Percentiles rank a stretch among this genome's conserved stretches.
Conservation (phyloP, 1,284 basidiomycete genomes). For the Vanrija sp. region DNA sequence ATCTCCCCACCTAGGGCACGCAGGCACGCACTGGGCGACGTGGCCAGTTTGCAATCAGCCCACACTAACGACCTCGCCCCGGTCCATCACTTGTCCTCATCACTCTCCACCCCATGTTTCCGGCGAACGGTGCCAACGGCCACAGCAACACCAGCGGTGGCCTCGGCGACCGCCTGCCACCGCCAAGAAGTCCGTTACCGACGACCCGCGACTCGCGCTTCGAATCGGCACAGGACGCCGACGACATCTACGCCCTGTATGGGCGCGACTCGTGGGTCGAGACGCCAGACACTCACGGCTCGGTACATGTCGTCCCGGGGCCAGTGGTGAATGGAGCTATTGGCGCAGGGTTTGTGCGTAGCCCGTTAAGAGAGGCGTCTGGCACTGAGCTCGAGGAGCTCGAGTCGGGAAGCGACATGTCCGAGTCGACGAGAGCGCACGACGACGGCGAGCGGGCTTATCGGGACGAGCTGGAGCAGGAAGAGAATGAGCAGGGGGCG, state of each 20-base stretch:
- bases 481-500: no score
- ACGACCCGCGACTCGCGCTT: constrained; percentile 15
- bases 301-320: constrained; percentile 6
- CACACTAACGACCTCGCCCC: no score
- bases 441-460: background rate
- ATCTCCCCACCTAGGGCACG: no score
- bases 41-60: no score
- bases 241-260: constrained; percentile 32
- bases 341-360: constrained; percentile 8
- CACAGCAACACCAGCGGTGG: no score
- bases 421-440: background rate
- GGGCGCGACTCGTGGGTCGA: constrained; percentile 16
- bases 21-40: no score
- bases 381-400: background rate
- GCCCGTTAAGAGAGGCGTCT: background rate
- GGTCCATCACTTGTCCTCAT: no score
- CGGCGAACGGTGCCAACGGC: no score
- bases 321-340: background rate
- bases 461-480: background rate
- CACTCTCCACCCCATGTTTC: no score
- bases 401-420: background rate
- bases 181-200: no score
- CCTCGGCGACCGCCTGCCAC: no score
- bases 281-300: constrained; percentile 25
- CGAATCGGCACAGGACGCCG: constrained; percentile 22